phyloP scores from a whole-genome alignment of 2,329 filamentous ascomycete species.

The Penicillium brevicompactum region DNA sequence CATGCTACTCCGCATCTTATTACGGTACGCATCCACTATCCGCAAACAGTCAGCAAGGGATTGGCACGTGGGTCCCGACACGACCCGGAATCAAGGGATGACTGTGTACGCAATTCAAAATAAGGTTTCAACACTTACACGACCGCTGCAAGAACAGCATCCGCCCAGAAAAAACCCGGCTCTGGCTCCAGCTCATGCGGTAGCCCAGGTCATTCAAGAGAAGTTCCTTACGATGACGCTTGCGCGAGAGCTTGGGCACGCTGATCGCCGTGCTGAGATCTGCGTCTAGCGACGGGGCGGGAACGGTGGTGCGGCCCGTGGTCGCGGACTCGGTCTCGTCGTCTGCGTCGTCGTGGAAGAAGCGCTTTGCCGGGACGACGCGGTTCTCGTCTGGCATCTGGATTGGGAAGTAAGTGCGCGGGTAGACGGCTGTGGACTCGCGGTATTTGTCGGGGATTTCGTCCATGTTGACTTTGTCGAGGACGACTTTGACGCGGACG shows the following conservation, averaged over 20 bases:
- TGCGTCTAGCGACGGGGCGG: constrained; percentile 65
- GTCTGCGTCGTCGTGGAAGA: constrained; percentile 71
- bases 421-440: constrained; percentile 84
- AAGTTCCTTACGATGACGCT: constrained; percentile 77
- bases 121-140: constrained; percentile 61
- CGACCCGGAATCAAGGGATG: not conserved
- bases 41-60: constrained; percentile 10
- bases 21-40: constrained; percentile 88
- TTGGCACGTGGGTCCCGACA: constrained; percentile 9
- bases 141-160: constrained; percentile 89
- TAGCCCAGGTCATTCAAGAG: constrained; percentile 90
- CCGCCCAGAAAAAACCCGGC: constrained; percentile 82
- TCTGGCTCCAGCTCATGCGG: constrained; percentile 95
- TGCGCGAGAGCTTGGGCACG: constrained; percentile 72
- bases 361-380: constrained; percentile 68
- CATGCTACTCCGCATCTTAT: constrained; percentile 84
- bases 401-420: constrained; percentile 85
- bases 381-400: constrained; percentile 88
- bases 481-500: constrained; percentile 84
- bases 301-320: constrained; percentile 55
- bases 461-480: constrained; percentile 91
- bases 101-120: too few species aligned
- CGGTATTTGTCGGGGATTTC: constrained; percentile 97
- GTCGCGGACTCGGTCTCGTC: constrained; percentile 44
- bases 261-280: constrained; percentile 67